These are phyloP conservation scores for Forsythia suspensa DNA, from an alignment of 257 asterid genomes.

Conservation along the genomic window DNA sequence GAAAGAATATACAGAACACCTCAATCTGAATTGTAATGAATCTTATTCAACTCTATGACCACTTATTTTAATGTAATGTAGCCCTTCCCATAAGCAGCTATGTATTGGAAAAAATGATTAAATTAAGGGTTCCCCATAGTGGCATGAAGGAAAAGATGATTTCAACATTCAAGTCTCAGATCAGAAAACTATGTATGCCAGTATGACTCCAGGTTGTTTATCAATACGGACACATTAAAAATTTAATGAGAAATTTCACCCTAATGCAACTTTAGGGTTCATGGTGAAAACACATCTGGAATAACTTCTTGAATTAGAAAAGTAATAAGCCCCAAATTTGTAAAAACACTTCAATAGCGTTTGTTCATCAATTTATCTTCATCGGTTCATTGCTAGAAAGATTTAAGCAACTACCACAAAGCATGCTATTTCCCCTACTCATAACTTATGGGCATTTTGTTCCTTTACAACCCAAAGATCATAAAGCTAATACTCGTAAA, in stretches of 20 bases:
- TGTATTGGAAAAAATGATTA: neutral
- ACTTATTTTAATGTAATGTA: neutral
- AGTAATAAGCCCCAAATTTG: neutral
- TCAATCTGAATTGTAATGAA: neutral
- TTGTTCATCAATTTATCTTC: neutral
- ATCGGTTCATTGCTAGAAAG: neutral
- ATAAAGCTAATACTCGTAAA: neutral
- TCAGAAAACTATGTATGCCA: neutral
- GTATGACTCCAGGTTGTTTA: neutral
- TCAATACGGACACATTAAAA: neutral
- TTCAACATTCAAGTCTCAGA: neutral
- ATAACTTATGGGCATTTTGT: neutral
- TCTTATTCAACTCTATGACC: neutral
- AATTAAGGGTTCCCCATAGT: constrained; percentile 3
- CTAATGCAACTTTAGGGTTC: neutral
- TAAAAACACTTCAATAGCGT: neutral
- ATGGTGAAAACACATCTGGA: neutral
- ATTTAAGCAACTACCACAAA: neutral
- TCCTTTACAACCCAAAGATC: neutral
- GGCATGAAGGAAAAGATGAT: neutral
- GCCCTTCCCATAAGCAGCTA: neutral
- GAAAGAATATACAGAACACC: neutral
- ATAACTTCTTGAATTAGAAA: neutral
- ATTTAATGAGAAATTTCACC: neutral
- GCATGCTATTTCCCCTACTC: neutral